Evolutionary conservation across 2,329 filamentous ascomycete genomes (phyloP), one percentile per base, ranked within the genome.

Genomic region (Aspergillus brasiliensis): DNA sequence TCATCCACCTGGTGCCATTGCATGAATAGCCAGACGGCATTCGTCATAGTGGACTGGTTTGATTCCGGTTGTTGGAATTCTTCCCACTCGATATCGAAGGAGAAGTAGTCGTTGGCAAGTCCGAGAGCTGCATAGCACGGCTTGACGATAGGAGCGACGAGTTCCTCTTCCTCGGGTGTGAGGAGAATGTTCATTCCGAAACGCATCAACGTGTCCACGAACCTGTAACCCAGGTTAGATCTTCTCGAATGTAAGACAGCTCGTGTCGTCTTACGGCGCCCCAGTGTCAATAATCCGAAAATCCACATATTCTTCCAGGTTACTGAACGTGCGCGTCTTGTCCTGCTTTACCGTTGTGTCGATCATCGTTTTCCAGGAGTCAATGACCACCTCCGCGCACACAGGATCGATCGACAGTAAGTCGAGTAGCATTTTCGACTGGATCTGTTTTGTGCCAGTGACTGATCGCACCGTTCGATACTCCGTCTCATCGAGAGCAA

Each of bases 281-380:
- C 64, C 62, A 1, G 62, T 66, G 31, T 66, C 64, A 15, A 66
- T 60, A 19, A 65, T 67, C 2, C 63, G 58, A 49, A 64, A 67
- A n/a, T 64, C 58, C 5, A 65, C 61, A 48, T 65, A 67, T 25
- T 64, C 61, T 3, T 67, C 58, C n/a, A 64, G 46, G 2, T 31
- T 55, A 2, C 17, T 6, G 38, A 64, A 67, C 2, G 57, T 23
- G n/a, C 56, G 60, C 6, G 63, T 54, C 31, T 67, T 65, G 37
- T 67, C 63, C 8, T 61, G 53, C 13, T 61, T 53, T 0, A 61
- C 61, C 2, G 65, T 67, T 10, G 65, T 67, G 8, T 55, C 38
- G 37, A 67, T 56, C 63, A 65, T 67, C 8, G 58, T 59, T 31
- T 65, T 67, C 65, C 64, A 66, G 1, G 59, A 48, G 15, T 60